Evolutionary conservation across 768 basidiomycete species (phyloP).

Genomic region (Lactarius tabidus): DNA sequence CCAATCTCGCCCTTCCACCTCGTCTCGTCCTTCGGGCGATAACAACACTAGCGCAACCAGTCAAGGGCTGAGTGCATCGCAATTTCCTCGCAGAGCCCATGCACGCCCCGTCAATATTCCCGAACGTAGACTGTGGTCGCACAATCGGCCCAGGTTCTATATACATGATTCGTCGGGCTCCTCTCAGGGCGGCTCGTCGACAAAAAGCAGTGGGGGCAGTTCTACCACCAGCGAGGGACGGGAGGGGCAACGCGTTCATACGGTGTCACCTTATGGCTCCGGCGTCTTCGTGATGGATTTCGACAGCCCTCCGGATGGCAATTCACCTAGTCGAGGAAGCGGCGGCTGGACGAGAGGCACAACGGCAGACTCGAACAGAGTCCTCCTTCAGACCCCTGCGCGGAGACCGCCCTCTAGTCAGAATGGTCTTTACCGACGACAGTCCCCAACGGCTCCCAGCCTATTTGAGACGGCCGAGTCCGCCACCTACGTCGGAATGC

Average conservation of each 20-base stretch:
- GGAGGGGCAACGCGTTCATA: background rate
- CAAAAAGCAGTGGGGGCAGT: background rate
- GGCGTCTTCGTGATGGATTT: conserved; percentile 21
- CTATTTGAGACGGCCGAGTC: background rate
- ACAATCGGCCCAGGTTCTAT: background rate
- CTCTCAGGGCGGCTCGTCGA: conserved; percentile 13
- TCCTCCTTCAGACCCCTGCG: background rate
- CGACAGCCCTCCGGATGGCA: background rate
- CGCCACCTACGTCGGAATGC: background rate
- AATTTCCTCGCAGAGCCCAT: background rate
- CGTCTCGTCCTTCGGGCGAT: background rate
- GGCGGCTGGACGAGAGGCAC: background rate
- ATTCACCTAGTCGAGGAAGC: background rate
- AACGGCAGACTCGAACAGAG: background rate
- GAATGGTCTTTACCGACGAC: background rate
- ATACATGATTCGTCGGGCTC: conserved; percentile 5
- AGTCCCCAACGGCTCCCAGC: background rate
- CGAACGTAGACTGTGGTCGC: conserved; percentile 4
- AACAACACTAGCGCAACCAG: background rate
- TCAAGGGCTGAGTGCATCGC: background rate
- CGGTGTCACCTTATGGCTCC: conserved; percentile 18
- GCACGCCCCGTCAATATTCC: background rate
- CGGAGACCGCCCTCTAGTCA: background rate
- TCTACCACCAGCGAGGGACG: conserved; percentile 8
- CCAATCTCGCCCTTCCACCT: background rate